These are phyloP conservation scores for Rhizodiscina lignyota DNA, from an alignment of 495 filamentous ascomycete genomes.

Conservation along the genomic window DNA sequence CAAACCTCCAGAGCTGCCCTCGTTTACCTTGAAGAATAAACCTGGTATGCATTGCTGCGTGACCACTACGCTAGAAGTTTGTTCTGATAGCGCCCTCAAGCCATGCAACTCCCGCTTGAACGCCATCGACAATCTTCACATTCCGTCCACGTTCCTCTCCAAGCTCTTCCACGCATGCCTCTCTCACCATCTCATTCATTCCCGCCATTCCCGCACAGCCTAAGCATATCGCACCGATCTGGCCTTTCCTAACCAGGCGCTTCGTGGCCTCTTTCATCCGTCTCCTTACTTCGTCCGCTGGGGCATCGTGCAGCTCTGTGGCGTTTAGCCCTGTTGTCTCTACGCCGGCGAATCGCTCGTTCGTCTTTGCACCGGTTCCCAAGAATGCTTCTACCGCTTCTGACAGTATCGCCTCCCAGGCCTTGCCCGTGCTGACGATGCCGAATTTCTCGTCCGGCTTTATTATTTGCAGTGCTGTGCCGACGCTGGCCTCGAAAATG, in stretches of 20 bases:
- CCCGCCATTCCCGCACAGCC: slow-evolving; percentile 90
- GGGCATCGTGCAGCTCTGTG: slow-evolving; percentile 56
- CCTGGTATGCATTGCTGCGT: too few species aligned
- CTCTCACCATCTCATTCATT: slow-evolving; percentile 62
- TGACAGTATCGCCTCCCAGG: slow-evolving; percentile 59
- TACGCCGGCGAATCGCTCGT: slow-evolving; percentile 51
- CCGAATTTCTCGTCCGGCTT: slow-evolving; percentile 48
- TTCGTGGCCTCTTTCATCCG: slow-evolving; percentile 49
- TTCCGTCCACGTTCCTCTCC: slow-evolving; percentile 39
- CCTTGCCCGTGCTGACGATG: slow-evolving; percentile 74
- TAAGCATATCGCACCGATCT: slow-evolving; percentile 51
- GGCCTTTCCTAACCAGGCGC: slow-evolving; percentile 37
- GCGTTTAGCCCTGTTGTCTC: slow-evolving; percentile 74
- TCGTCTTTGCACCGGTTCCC: slow-evolving; percentile 17
- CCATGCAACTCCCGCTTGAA: slow-evolving; percentile 57
- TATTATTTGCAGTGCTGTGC: slow-evolving; percentile 34
- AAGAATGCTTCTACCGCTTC: slow-evolving; percentile 40
- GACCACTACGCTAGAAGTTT: too few species aligned
- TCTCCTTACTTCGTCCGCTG: slow-evolving; percentile 41
- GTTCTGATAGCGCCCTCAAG: slow-evolving; percentile 33
- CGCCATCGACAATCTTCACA: slow-evolving; percentile 69
- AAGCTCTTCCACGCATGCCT: slow-evolving; percentile 45
- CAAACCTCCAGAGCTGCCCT: too few species aligned
- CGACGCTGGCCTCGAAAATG: slow-evolving; percentile 72
- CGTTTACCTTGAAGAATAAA: too few species aligned